Percentiles rank a stretch among this genome's conserved stretches.
Evolutionary conservation across 371 early-diverging fungal genomes (phyloP).

Genomic region (Sporodiniella umbellata): DNA sequence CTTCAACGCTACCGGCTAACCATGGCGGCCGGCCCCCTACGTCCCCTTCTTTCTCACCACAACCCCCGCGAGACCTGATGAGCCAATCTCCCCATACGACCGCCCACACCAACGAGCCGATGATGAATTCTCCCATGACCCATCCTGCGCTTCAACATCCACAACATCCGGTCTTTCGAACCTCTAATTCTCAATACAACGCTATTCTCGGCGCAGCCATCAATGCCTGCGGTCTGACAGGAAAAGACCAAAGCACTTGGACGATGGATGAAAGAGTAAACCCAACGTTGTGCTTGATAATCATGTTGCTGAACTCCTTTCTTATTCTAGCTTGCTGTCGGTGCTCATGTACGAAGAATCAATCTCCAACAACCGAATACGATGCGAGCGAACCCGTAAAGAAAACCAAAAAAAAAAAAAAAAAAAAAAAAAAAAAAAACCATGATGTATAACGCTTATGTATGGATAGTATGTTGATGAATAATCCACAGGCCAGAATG

Average conservation of each 20-base stretch:
- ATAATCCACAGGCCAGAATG: constrained; percentile 18
- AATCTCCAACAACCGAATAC: constrained; percentile 18
- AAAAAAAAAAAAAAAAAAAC: background rate
- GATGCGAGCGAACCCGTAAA: constrained; percentile 35
- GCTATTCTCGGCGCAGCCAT: constrained; percentile 26
- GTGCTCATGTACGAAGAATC: constrained; percentile 21
- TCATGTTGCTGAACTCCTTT: too few species aligned
- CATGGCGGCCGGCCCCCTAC: constrained; percentile 31
- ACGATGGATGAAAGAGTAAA: constrained; percentile 39
- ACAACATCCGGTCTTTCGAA: background rate
- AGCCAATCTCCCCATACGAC: constrained; percentile 14
- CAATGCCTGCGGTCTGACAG: constrained; percentile 17
- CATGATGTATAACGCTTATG: background rate
- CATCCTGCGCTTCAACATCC: constrained; percentile 8
- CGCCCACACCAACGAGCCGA: constrained; percentile 7
- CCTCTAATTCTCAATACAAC: background rate
- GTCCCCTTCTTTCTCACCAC: constrained; percentile 48
- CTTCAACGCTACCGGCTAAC: constrained; percentile 42
- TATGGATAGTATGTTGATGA: constrained; percentile 12
- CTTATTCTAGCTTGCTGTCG: constrained; percentile 11
- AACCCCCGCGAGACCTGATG: constrained; percentile 17
- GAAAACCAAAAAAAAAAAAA: background rate
- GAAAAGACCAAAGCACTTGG: constrained; percentile 30
- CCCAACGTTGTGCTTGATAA: background rate
- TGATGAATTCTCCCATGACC: constrained; percentile 46